phyloP scores from a whole-genome alignment of 495 filamentous ascomycete genomes.

The Aspergillus incahuasiensis region DNA sequence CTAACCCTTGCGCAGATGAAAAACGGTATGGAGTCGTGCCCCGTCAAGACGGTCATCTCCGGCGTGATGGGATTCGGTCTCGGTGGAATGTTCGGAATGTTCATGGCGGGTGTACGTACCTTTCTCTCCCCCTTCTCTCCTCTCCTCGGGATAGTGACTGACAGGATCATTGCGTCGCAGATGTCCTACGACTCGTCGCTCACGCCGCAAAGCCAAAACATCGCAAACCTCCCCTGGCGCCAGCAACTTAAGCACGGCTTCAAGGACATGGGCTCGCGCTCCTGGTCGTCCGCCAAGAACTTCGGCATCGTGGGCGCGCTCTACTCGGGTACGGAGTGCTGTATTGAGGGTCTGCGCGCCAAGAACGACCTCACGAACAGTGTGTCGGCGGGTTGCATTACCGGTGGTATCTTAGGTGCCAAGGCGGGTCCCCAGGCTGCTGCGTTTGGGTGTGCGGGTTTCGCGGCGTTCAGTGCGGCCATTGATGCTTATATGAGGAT shows the following conservation, averaged over 20 bases:
- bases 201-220: slow-evolving; percentile 55
- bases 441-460: slow-evolving; percentile 84
- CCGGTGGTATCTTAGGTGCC: slow-evolving; percentile 78
- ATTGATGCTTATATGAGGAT: slow-evolving; percentile 90
- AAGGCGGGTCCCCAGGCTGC: slow-evolving; percentile 89
- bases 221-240: slow-evolving; percentile 68
- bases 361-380: slow-evolving; percentile 94
- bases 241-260: slow-evolving; percentile 81
- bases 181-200: slow-evolving; percentile 89
- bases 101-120: slow-evolving; percentile 80
- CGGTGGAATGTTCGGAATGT: slow-evolving; percentile 87
- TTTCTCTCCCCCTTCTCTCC: neutral
- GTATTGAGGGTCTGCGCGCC: slow-evolving; percentile 82
- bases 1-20: slow-evolving; percentile 55
- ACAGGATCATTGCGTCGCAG: slow-evolving; percentile 43
- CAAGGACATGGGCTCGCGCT: slow-evolving; percentile 86
- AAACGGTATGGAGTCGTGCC: slow-evolving; percentile 82
- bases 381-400: slow-evolving; percentile 81
- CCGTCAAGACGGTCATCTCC: slow-evolving; percentile 73
- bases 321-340: slow-evolving; percentile 91
- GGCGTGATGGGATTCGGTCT: slow-evolving; percentile 87
- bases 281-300: slow-evolving; percentile 84
- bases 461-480: slow-evolving; percentile 91
- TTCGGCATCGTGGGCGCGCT: slow-evolving; percentile 89
- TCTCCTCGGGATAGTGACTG: neutral